Evolutionary conservation across 768 basidiomycete species (phyloP).

Genomic region (Podaxis sp.): DNA sequence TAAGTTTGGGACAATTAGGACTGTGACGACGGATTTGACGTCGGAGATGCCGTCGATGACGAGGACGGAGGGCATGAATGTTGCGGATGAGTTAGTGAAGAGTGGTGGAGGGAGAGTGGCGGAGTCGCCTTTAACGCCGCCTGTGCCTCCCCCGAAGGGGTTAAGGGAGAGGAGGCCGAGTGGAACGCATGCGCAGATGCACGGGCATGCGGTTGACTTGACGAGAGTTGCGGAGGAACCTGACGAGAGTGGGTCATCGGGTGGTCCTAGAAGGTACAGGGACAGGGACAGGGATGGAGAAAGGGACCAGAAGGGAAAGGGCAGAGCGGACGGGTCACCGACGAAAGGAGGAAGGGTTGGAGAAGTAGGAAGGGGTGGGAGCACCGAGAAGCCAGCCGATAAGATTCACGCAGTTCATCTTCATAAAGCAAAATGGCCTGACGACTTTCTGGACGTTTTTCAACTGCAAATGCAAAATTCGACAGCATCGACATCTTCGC

Average conservation of each 20-base stretch:
- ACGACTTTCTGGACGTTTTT: conserved; percentile 72
- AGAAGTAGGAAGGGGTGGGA: conserved; percentile 20
- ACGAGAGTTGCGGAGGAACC: conserved; percentile 72
- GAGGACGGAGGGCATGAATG: conserved; percentile 60
- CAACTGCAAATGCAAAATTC: conserved; percentile 33
- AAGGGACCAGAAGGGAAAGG: conserved; percentile 18
- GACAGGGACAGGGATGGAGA: conserved; percentile 33
- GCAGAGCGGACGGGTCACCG: conserved; percentile 11
- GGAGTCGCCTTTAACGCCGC: conserved; percentile 11
- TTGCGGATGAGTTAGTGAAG: conserved; percentile 51
- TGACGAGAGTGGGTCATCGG: conserved; percentile 52
- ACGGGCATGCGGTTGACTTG: conserved; percentile 55
- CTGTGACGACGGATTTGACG: conserved; percentile 80
- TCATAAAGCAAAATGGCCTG: conserved; percentile 81
- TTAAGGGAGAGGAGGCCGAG: conserved; percentile 62
- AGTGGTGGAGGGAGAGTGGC: conserved; percentile 19
- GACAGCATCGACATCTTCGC: conserved; percentile 8
- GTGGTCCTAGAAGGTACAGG: conserved; percentile 22
- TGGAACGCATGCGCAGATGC: conserved; percentile 43
- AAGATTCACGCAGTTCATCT: conserved; percentile 49
- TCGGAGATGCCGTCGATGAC: conserved; percentile 70
- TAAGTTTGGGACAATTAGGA: conserved; percentile 78
- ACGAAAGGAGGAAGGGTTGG: conserved; percentile 22
- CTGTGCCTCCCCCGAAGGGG: conserved; percentile 12
- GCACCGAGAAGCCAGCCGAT: conserved; percentile 29